Percentiles rank a stretch among this genome's conserved stretches.
Evolutionary conservation across 192 early-diverging fungal genomes (phyloP).

Genomic region (Coemansia pectinata): DNA sequence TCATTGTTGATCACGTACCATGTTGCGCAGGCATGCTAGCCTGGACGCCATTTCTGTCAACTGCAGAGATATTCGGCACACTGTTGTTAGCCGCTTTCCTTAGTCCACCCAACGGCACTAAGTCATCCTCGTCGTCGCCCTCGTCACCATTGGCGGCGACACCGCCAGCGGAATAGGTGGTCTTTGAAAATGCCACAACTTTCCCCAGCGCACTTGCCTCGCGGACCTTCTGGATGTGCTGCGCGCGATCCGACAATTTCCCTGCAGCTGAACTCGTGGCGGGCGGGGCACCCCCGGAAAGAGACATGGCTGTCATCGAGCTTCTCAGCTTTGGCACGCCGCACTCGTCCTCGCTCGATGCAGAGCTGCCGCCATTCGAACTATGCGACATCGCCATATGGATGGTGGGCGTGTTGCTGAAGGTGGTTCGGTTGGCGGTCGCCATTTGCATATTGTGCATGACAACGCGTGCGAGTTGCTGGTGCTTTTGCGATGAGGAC

Average conservation of each 20-base stretch:
- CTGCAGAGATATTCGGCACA: background rate
- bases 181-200: slow-evolving; percentile 15
- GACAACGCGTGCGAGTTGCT: background rate
- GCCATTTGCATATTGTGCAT: slow-evolving; percentile 7
- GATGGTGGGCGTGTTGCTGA: background rate
- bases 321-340: slow-evolving; percentile 22
- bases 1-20: background rate
- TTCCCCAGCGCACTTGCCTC: slow-evolving; percentile 48
- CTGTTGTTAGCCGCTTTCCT: slow-evolving; percentile 9
- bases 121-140: slow-evolving; percentile 32
- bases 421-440: background rate
- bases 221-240: slow-evolving; percentile 41
- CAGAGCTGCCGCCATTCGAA: slow-evolving; percentile 26
- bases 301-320: slow-evolving; percentile 38
- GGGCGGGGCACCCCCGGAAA: slow-evolving; percentile 2
- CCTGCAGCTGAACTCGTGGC: background rate
- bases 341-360: slow-evolving; percentile 38
- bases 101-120: slow-evolving; percentile 40
- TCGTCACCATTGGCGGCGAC: background rate
- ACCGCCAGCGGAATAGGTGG: background rate
- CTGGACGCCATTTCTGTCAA: background rate
- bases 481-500: background rate
- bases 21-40: background rate
- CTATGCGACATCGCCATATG: slow-evolving; percentile 17
- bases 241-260: slow-evolving; percentile 32